These are phyloP conservation scores for Emericellopsis atlantica DNA, from an alignment of 2,329 filamentous ascomycete genomes.

Conservation along the genomic window DNA sequence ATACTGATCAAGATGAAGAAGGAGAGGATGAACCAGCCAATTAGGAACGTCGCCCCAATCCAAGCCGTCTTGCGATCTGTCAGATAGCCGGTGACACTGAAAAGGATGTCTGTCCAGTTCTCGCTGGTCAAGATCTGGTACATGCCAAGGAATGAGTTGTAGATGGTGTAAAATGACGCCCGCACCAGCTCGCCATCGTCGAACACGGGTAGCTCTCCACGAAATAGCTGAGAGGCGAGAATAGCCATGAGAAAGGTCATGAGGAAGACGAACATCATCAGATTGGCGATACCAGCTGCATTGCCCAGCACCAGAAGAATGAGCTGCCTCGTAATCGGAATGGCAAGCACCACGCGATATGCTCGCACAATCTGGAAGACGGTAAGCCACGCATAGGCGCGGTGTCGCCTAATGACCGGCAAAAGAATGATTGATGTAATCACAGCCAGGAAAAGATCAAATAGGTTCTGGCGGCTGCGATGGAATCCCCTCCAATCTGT, in stretches of 20 bases:
- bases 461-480: constrained; percentile 57
- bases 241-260: constrained; percentile 91
- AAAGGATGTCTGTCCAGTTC: constrained; percentile 85
- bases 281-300: constrained; percentile 78
- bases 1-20: constrained; percentile 98
- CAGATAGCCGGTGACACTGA: constrained; percentile 63
- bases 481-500: constrained; percentile 76
- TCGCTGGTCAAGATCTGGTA: constrained; percentile 94
- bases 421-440: constrained; percentile 78
- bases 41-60: constrained; percentile 84
- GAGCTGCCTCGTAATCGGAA: constrained; percentile 76
- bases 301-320: constrained; percentile 86
- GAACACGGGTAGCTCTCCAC: constrained; percentile 63
- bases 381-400: constrained; percentile 77
- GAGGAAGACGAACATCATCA: constrained; percentile 93
- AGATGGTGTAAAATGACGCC: constrained; percentile 80
- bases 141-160: constrained; percentile 94
- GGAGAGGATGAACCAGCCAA: constrained; percentile 89
- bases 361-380: constrained; percentile 87
- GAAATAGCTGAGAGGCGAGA: constrained; percentile 84
- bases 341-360: constrained; percentile 82
- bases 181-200: constrained; percentile 52
- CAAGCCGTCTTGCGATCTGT: constrained; percentile 60
- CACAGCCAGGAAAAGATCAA: constrained; percentile 70
- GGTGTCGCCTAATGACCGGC: constrained; percentile 62